These are phyloP conservation scores for Apiospora pterosperma DNA, from an alignment of 2,329 filamentous ascomycete genomes.

Conservation along the genomic window DNA sequence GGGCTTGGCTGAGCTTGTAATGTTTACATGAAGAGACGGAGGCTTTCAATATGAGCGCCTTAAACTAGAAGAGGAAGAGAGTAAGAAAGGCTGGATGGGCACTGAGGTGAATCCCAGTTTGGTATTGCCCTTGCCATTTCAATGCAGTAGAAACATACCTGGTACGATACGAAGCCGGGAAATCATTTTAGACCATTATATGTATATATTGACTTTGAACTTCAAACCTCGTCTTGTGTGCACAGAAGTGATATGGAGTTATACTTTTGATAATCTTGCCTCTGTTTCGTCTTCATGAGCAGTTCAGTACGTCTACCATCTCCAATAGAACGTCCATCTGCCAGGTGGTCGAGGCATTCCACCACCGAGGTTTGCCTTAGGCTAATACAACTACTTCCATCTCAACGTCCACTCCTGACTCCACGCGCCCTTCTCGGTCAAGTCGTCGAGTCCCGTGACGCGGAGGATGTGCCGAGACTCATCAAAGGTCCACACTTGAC, in stretches of 20 bases:
- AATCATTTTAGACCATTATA: background rate
- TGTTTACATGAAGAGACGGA: conserved; percentile 1
- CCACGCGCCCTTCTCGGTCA: conserved; percentile 2
- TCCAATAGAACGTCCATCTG: background rate
- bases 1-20: background rate
- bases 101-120: background rate
- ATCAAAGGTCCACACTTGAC: conserved; percentile 8
- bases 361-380: background rate
- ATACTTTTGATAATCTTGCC: background rate
- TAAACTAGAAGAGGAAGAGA: background rate
- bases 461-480: background rate
- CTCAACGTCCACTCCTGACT: background rate
- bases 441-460: background rate
- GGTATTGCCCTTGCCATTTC: too few species aligned
- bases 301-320: background rate
- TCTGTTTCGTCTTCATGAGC: background rate
- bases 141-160: background rate
- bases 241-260: background rate
- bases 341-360: background rate
- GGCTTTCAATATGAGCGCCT: background rate
- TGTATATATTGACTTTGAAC: background rate
- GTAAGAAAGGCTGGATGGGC: too few species aligned
- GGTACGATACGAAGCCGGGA: background rate
- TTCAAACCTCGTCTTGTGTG: background rate
- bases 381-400: background rate